Evolutionary conservation across 805 yeast species (phyloP).

Genomic region (Novakomyces olei): DNA sequence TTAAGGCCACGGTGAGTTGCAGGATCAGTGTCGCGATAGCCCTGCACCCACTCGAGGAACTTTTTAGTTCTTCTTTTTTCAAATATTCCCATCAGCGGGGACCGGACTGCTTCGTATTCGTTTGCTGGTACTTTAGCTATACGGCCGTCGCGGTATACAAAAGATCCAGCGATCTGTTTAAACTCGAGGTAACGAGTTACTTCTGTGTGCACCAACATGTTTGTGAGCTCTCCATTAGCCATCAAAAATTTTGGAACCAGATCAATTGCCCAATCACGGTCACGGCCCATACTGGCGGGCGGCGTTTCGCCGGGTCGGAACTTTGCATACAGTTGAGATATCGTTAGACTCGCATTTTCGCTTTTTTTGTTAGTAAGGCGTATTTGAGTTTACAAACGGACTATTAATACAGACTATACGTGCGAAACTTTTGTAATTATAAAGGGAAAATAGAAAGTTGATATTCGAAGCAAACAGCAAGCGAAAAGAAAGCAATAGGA

Average conservation of each 20-base stretch:
- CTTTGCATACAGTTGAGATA: constrained; percentile 46
- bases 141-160: constrained; percentile 71
- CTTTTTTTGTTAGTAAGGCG: constrained; percentile 8
- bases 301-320: constrained; percentile 66
- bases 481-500: too few relatives aligned
- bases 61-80: constrained; percentile 89
- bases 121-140: constrained; percentile 90
- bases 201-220: constrained; percentile 83
- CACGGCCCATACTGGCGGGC: constrained; percentile 49
- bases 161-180: constrained; percentile 89
- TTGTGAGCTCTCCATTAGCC: constrained; percentile 95
- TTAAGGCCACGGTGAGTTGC: constrained; percentile 59
- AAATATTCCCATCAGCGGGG: constrained; percentile 85
- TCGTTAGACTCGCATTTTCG: constrained; percentile 65
- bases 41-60: constrained; percentile 70
- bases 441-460: too few relatives aligned
- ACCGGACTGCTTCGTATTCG: constrained; percentile 72
- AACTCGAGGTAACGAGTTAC: constrained; percentile 91
- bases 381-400: neutral
- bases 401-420: too few relatives aligned
- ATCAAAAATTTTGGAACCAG: constrained; percentile 87
- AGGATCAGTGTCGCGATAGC: constrained; percentile 53
- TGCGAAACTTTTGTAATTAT: too few relatives aligned
- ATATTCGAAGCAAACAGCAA: too few relatives aligned
- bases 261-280: constrained; percentile 95